Percentiles rank a stretch among this genome's conserved stretches.
Conservation (phyloP, 2,329 filamentous ascomycete species). For the Fusarium denticulatum region DNA sequence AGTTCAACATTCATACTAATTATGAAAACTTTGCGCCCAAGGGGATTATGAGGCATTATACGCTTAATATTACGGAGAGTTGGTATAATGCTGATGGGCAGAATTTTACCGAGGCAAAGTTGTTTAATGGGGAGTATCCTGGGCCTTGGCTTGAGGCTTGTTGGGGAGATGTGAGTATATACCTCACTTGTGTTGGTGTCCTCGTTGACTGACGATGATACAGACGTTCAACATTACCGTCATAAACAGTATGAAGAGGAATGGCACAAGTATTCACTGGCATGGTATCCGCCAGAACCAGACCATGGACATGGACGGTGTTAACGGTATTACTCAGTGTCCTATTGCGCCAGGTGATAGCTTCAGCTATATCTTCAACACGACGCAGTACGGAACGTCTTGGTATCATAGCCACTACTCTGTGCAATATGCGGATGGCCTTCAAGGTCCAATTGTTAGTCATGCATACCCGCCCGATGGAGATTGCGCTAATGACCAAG, state of each 20-base stretch:
- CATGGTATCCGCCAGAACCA: constrained; percentile 35
- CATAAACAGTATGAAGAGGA: constrained; percentile 23
- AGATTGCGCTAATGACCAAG: not conserved
- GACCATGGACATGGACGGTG: constrained; percentile 38
- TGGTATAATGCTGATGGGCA: constrained; percentile 38
- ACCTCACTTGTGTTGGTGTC: no score
- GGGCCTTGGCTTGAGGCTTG: constrained; percentile 45
- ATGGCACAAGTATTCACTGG: constrained; percentile 40
- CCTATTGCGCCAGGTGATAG: constrained; percentile 29
- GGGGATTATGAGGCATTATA: constrained; percentile 37
- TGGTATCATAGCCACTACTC: constrained; percentile 42
- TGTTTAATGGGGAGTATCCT: constrained; percentile 43
- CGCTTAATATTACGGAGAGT: constrained; percentile 28
- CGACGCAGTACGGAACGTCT: constrained; percentile 36
- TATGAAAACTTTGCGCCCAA: constrained; percentile 38
- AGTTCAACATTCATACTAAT: constrained; percentile 43
- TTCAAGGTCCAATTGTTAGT: constrained; percentile 30
- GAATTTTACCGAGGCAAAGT: constrained; percentile 31
- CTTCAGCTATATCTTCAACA: constrained; percentile 33
- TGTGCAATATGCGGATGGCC: constrained; percentile 37
- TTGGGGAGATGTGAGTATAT: constrained; percentile 40
- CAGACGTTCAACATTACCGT: constrained; percentile 24
- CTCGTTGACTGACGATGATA: not conserved
- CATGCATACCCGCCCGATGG: accelerated
- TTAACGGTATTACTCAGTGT: constrained; percentile 37